Conservation (phyloP, 164 flowering plant species). For the Platanus orientalis region DNA sequence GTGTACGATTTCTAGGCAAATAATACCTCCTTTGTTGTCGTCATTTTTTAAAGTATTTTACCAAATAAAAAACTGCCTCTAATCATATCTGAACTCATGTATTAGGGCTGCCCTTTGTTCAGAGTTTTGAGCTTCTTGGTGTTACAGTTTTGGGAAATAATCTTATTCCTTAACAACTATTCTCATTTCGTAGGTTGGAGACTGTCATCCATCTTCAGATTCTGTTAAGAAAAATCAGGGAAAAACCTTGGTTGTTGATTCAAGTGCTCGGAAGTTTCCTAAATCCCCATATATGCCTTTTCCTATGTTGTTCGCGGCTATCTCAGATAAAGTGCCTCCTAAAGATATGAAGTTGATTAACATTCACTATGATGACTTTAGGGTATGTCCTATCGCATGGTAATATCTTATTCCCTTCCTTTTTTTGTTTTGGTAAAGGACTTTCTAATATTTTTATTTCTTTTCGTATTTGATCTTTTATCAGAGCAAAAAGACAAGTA, state of each 20-base stretch:
- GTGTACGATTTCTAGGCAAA: too few relatives aligned
- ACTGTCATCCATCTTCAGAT: slow-evolving; percentile 11
- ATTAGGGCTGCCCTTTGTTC: too few relatives aligned
- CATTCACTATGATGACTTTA: slow-evolving; percentile 43
- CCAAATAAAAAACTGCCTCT: too few relatives aligned
- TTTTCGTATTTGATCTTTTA: slow-evolving; percentile 2
- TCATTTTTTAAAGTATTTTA: too few relatives aligned
- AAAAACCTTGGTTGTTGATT: slow-evolving; percentile 16
- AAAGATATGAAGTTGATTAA: slow-evolving; percentile 45
- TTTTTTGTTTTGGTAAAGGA: background rate
- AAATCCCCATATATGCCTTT: slow-evolving; percentile 95
- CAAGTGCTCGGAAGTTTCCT: slow-evolving; percentile 42
- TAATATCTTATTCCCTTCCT: too few relatives aligned
- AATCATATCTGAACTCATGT: too few relatives aligned
- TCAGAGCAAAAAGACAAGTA: slow-evolving; percentile 48
- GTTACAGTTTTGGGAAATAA: background rate
- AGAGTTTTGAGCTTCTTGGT: background rate
- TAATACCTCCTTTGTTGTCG: too few relatives aligned
- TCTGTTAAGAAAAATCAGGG: slow-evolving; percentile 16
- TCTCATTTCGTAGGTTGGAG: slow-evolving; percentile 23
- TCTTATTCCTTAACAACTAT: background rate
- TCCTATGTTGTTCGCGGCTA: slow-evolving; percentile 66
- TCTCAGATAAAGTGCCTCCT: slow-evolving; percentile 43
- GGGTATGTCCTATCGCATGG: slow-evolving; percentile 40
- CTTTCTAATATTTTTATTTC: background rate